These are phyloP conservation scores for Taiozyma sp. DNA, from an alignment of 1,139 yeast genomes.

Conservation along the genomic window DNA sequence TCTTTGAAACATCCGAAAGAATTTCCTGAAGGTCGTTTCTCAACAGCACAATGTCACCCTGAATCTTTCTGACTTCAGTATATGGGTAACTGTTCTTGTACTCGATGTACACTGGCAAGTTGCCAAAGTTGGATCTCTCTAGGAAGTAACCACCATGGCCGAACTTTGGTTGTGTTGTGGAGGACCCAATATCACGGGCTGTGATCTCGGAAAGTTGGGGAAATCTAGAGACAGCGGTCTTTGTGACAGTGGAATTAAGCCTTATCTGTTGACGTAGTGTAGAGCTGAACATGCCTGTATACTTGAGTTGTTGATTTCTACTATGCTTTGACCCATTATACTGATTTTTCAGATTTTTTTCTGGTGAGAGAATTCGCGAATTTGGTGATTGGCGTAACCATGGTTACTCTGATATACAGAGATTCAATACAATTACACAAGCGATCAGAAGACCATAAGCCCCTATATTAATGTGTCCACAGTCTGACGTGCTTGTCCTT, in stretches of 20 bases:
- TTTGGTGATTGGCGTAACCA: neutral
- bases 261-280: constrained; percentile 4
- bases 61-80: constrained; percentile 62
- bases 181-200: constrained; percentile 25
- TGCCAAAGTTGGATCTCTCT: constrained; percentile 52
- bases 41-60: constrained; percentile 56
- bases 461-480: constrained; percentile 62
- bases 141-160: constrained; percentile 44
- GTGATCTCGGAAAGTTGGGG: constrained; percentile 27
- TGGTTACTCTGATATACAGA: neutral
- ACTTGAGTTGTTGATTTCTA: too few relatives aligned
- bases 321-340: neutral
- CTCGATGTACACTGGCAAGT: constrained; percentile 67
- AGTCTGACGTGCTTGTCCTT: constrained; percentile 90
- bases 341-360: neutral
- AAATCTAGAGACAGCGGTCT: constrained; percentile 11
- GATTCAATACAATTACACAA: neutral
- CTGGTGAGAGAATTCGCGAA: neutral
- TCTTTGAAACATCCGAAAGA: constrained; percentile 41
- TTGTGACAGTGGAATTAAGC: constrained; percentile 5
- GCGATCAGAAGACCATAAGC: neutral
- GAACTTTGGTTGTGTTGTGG: constrained; percentile 28
- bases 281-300: constrained; percentile 5
- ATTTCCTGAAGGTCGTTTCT: constrained; percentile 52
- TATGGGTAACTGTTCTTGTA: constrained; percentile 41